Evolutionary conservation across 2,329 filamentous ascomycete genomes (phyloP).

Genomic region (Xylariaceae sp.): DNA sequence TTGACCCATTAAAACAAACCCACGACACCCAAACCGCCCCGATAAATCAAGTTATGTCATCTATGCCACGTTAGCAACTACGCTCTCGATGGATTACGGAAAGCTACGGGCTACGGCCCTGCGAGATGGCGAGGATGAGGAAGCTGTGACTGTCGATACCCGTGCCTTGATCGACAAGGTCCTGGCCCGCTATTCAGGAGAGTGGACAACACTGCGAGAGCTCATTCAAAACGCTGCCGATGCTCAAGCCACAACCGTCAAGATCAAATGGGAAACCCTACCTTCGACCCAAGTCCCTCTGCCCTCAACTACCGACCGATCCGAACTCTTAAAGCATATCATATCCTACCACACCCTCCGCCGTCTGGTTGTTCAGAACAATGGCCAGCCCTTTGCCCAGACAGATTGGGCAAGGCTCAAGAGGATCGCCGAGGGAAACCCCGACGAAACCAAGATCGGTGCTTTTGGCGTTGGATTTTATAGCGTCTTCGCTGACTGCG

Average conservation of each 20-base stretch:
- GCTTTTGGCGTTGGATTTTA: slow-evolving; percentile 99
- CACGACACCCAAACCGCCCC: too few species aligned
- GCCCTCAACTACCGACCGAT: slow-evolving; percentile 58
- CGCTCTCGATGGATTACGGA: slow-evolving; percentile 75
- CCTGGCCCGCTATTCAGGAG: slow-evolving; percentile 89
- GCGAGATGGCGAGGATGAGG: slow-evolving; percentile 81
- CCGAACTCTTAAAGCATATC: slow-evolving; percentile 74
- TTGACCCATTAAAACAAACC: too few species aligned
- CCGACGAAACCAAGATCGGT: slow-evolving; percentile 97
- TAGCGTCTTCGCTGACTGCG: slow-evolving; percentile 96
- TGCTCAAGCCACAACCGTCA: slow-evolving; percentile 84
- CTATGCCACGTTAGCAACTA: too few species aligned
- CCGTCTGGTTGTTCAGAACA: slow-evolving; percentile 86
- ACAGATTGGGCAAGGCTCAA: slow-evolving; percentile 94
- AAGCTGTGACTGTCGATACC: slow-evolving; percentile 97
- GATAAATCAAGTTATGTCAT: too few species aligned
- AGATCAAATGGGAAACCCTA: slow-evolving; percentile 85
- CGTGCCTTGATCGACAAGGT: slow-evolving; percentile 97
- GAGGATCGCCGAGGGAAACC: slow-evolving; percentile 97
- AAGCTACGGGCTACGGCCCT: slow-evolving; percentile 83
- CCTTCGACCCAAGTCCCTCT: slow-evolving; percentile 78
- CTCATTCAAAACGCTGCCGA: slow-evolving; percentile 98
- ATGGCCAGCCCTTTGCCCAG: slow-evolving; percentile 80
- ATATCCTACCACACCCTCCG: slow-evolving; percentile 81
- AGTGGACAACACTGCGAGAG: slow-evolving; percentile 87